Conservation (phyloP, 257 asterid species). For the Fraxinus pennsylvanica region DNA sequence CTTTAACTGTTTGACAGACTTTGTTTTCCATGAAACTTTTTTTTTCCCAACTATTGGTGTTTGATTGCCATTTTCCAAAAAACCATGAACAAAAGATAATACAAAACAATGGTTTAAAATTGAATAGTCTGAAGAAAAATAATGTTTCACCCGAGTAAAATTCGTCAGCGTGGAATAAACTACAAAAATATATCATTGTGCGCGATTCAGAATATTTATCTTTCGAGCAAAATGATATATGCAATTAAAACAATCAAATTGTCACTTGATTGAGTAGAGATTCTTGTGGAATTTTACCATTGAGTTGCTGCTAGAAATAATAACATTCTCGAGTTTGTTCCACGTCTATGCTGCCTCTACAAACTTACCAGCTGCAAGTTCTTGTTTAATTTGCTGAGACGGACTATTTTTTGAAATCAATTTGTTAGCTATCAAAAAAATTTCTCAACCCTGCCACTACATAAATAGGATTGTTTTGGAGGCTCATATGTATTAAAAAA, state of each 20-base stretch:
- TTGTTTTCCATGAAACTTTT: too few species aligned
- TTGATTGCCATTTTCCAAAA: too few species aligned
- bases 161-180: constrained; percentile 14
- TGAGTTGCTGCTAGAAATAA: constrained; percentile 48
- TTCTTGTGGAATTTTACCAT: constrained; percentile 48
- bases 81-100: too few species aligned
- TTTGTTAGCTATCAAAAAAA: constrained; percentile 11
- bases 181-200: constrained; percentile 18
- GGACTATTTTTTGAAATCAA: constrained; percentile 44
- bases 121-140: too few species aligned
- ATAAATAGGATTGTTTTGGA: constrained; percentile 74
- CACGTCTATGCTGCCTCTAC: constrained; percentile 68
- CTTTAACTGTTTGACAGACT: too few species aligned
- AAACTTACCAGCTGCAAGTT: constrained; percentile 52
- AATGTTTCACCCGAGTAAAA: too few species aligned
- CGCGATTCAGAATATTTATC: background rate
- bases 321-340: constrained; percentile 53
- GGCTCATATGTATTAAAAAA: constrained; percentile 58
- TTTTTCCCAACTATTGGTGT: too few species aligned
- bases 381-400: constrained; percentile 55
- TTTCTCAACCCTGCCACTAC: constrained; percentile 49
- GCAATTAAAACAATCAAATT: background rate
- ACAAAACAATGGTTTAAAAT: too few species aligned
- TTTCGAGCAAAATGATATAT: background rate
- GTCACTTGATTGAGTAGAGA: background rate